Conservation (phyloP, 768 basidiomycete species). For the Tulasnella sp. region DNA sequence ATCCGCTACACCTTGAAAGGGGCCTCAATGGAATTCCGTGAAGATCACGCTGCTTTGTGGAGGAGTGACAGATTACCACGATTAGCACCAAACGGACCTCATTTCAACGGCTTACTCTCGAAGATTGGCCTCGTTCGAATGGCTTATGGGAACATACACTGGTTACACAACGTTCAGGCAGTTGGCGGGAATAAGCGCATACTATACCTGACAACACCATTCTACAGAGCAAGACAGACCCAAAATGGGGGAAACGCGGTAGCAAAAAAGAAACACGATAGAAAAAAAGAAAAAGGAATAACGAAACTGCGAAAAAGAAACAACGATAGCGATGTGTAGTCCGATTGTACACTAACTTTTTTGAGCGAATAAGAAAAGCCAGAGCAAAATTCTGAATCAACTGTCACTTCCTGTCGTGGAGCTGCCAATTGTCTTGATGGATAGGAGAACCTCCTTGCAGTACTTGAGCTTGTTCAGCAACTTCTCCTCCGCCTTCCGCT, state of each 20-base stretch:
- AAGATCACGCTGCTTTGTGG: no score
- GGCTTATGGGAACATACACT: no score
- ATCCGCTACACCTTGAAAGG: no score
- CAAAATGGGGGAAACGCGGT: neutral
- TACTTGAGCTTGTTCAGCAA: conserved; percentile 77
- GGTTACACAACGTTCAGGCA: neutral
- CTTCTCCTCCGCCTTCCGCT: conserved; percentile 53
- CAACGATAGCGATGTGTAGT: neutral
- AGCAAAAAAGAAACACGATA: neutral
- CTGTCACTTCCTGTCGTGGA: neutral
- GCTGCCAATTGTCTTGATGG: conserved; percentile 11
- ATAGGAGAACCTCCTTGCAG: conserved; percentile 52
- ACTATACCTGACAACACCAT: neutral
- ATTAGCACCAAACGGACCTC: no score
- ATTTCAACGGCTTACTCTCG: no score
- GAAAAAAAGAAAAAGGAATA: neutral
- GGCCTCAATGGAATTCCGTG: no score
- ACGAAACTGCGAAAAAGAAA: neutral
- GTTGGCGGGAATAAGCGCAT: neutral
- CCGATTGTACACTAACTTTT: neutral
- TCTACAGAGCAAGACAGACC: neutral
- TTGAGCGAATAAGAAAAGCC: neutral
- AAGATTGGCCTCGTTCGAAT: no score
- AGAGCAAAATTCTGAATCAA: neutral
- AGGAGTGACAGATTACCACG: no score